phyloP scores from a whole-genome alignment of 2,329 filamentous ascomycete species.

The Trichoderma koningiopsis region DNA sequence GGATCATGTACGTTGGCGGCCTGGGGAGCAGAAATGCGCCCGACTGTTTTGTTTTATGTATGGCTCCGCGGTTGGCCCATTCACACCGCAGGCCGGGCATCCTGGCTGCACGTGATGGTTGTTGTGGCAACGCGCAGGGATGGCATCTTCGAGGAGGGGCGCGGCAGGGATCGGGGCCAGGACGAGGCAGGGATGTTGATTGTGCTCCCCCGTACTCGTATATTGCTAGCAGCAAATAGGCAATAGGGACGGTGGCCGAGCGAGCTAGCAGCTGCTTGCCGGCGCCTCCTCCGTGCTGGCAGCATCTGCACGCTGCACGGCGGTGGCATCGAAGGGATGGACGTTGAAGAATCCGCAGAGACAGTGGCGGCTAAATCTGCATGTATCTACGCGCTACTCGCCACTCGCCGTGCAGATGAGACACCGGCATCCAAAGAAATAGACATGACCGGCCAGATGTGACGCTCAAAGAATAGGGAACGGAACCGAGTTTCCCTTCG shows the following conservation, averaged over 20 bases:
- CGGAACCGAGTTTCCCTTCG: background rate
- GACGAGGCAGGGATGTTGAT: background rate
- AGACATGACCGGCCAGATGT: background rate
- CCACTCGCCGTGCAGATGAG: background rate
- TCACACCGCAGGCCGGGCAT: background rate
- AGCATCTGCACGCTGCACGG: background rate
- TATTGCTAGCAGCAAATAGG: background rate
- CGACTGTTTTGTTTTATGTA: constrained; percentile 23
- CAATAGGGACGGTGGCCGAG: background rate
- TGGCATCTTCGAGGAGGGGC: background rate
- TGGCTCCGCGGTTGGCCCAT: background rate
- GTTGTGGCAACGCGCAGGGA: background rate
- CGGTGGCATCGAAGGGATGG: background rate
- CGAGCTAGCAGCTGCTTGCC: background rate
- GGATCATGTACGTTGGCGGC: background rate
- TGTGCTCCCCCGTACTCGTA: constrained; percentile 12
- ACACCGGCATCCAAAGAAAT: background rate
- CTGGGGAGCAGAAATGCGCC: constrained; percentile 6
- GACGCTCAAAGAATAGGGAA: background rate
- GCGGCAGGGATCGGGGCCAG: background rate
- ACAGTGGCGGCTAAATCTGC: no score
- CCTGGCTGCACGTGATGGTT: constrained; percentile 14
- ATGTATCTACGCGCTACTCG: no score
- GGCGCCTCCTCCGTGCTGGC: background rate
- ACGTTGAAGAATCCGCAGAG: background rate